Conservation (phyloP, 2,329 filamentous ascomycete genomes). For the Cladosporium sp. region DNA sequence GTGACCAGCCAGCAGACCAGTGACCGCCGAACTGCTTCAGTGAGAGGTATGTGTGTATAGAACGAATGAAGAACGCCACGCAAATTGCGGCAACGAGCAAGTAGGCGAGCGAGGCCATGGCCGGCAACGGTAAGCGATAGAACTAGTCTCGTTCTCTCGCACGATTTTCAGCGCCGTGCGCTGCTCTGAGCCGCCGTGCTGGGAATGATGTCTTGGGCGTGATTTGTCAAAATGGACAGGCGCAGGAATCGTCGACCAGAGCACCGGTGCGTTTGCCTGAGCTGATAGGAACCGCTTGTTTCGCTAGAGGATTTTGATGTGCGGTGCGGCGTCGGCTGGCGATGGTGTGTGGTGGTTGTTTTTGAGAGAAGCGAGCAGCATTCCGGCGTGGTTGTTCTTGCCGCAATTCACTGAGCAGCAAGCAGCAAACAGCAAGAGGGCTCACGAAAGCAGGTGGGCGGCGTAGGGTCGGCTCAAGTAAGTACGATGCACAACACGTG, state of each 20-base stretch:
- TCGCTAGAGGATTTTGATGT: neutral
- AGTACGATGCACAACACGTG: too few relatives aligned
- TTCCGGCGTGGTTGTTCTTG: neutral
- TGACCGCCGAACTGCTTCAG: conserved; percentile 36
- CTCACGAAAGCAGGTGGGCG: neutral
- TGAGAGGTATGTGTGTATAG: conserved; percentile 28
- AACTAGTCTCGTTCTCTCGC: neutral
- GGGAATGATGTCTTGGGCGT: neutral
- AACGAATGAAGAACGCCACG: conserved; percentile 23
- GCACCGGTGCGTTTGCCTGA: neutral
- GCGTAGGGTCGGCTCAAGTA: too few relatives aligned
- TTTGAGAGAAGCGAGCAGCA: neutral
- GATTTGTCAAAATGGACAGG: neutral
- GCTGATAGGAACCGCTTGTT: neutral
- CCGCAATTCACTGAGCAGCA: too few relatives aligned
- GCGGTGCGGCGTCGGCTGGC: neutral
- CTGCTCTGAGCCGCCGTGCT: neutral
- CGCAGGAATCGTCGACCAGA: neutral
- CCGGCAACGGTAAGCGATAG: conserved; percentile 3
- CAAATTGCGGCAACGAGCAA: conserved; percentile 23
- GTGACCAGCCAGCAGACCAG: conserved; percentile 34
- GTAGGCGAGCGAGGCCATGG: conserved; percentile 23
- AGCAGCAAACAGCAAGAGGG: neutral
- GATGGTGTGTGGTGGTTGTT: conserved; percentile 1
- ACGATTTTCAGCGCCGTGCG: neutral